Percentiles rank a stretch among this genome's conserved stretches.
Conservation (phyloP, 306 rosid species). For the apple (Malus domestica) region ASM211411v1 NC_041800.1:1402001-1402500, state of each 20-base stretch:
- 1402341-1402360: neutral
- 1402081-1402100: too few relatives aligned
- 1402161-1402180: too few relatives aligned
- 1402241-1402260: neutral
- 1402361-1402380: neutral
- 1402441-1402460: conserved; percentile 20
- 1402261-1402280: neutral
- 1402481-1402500: conserved; percentile 16
- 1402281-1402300: neutral
- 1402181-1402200: neutral
- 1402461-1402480: conserved; percentile 1
- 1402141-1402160: too few relatives aligned
- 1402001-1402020: too few relatives aligned
- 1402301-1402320: neutral
- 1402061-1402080: too few relatives aligned
- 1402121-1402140: too few relatives aligned
- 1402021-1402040: too few relatives aligned
- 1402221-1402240: neutral
- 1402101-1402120: too few relatives aligned
- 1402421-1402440: conserved; percentile 32
- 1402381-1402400: conserved; percentile 25
- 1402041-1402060: too few relatives aligned
- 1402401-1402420: conserved; percentile 31
- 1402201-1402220: neutral
- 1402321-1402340: neutral